Evolutionary conservation across 257 asterid species (phyloP).

Genomic region (Nicotiana noctiflora): DNA sequence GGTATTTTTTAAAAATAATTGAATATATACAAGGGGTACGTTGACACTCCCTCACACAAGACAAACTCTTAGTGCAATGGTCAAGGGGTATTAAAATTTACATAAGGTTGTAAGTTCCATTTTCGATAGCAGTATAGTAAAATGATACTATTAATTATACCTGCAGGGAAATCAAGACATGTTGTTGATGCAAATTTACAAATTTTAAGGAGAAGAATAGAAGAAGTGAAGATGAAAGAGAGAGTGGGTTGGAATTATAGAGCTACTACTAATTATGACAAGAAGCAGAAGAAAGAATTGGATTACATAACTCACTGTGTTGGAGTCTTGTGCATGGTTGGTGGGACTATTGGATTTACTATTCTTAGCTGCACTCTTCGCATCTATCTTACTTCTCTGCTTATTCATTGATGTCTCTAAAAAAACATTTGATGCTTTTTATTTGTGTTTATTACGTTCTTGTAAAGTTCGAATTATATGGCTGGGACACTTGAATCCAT

Average conservation of each 20-base stretch:
- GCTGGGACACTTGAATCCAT: neutral
- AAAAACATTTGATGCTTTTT: neutral
- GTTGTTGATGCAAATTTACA: conserved; percentile 38
- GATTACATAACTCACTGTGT: conserved; percentile 7
- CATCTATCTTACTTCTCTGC: conserved; percentile 30
- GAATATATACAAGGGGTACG: too few relatives aligned
- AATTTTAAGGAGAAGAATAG: conserved; percentile 40
- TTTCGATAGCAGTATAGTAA: too few relatives aligned
- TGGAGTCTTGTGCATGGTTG: conserved; percentile 19
- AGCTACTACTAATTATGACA: neutral
- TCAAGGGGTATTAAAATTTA: too few relatives aligned
- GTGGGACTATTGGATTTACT: conserved; percentile 35
- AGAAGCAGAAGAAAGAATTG: conserved; percentile 1
- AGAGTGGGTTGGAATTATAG: conserved; percentile 40
- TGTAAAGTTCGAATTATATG: neutral
- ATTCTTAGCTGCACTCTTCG: conserved; percentile 30
- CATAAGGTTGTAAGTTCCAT: too few relatives aligned
- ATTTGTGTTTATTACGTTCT: too few relatives aligned
- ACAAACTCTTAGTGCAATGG: too few relatives aligned
- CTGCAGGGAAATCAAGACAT: conserved; percentile 30
- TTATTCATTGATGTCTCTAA: conserved; percentile 26
- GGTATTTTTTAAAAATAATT: too few relatives aligned
- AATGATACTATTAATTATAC: too few relatives aligned
- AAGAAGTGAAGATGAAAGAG: conserved; percentile 37
- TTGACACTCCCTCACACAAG: too few relatives aligned